Conservation (phyloP, 1,284 basidiomycete genomes). For the Ustilago lituana region DNA sequence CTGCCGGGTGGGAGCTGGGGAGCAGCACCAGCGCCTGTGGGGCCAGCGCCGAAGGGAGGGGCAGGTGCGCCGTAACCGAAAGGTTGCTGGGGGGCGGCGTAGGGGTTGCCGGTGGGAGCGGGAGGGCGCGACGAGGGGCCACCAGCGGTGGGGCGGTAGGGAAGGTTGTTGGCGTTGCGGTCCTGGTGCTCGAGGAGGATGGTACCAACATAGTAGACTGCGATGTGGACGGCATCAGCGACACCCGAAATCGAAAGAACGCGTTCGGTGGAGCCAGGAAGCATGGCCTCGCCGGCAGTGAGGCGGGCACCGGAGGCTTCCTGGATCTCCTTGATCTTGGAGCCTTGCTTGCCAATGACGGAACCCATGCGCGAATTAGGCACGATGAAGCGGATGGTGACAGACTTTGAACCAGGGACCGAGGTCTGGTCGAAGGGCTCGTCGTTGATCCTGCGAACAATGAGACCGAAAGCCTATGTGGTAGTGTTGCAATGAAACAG, state of each 20-base stretch:
- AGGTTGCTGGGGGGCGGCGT: slow-evolving; percentile 22
- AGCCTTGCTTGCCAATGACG: slow-evolving; percentile 95
- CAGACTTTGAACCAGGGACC: slow-evolving; percentile 94
- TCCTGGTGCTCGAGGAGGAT: slow-evolving; percentile 95
- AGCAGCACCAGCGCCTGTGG: slow-evolving; percentile 24
- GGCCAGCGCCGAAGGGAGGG: slow-evolving; percentile 26
- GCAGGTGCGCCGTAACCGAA: slow-evolving; percentile 36
- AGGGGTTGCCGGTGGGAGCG: slow-evolving; percentile 21
- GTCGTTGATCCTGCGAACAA: slow-evolving; percentile 98
- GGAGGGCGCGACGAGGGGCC: slow-evolving; percentile 28
- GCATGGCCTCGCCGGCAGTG: slow-evolving; percentile 96
- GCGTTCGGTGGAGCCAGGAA: slow-evolving; percentile 92
- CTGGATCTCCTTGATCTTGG: slow-evolving; percentile 99
- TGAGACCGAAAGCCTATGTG: slow-evolving; percentile 91
- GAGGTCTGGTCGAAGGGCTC: slow-evolving; percentile 98
- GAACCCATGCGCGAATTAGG: slow-evolving; percentile 99
- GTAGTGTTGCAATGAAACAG: neutral
- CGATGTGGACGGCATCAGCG: slow-evolving; percentile 99
- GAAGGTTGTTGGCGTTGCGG: slow-evolving; percentile 64
- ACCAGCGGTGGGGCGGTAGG: slow-evolving; percentile 66
- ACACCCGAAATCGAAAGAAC: slow-evolving; percentile 97
- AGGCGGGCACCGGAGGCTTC: slow-evolving; percentile 95
- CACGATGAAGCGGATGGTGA: slow-evolving; percentile 97
- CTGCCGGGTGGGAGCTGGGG: slow-evolving; percentile 72
- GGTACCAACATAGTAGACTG: slow-evolving; percentile 97